Conservation (phyloP, 1,139 yeast genomes). For the Geotrichum aggregatum region DNA sequence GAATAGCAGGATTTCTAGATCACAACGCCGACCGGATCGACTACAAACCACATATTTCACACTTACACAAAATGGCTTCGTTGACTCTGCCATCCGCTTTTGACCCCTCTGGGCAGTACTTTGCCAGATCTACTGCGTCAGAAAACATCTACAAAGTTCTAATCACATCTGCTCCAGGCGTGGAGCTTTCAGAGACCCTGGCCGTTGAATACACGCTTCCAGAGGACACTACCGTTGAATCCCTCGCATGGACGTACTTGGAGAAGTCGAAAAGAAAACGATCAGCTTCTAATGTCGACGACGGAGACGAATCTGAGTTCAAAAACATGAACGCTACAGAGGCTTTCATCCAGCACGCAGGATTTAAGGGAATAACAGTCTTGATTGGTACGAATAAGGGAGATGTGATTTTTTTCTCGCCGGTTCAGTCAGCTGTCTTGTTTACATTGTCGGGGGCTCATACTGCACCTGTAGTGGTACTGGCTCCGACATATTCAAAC, state of each 20-base stretch:
- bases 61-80: slow-evolving; percentile 4
- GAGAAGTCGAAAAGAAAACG: not conserved
- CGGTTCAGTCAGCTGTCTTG: slow-evolving; percentile 55
- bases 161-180: slow-evolving; percentile 36
- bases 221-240: slow-evolving; percentile 50
- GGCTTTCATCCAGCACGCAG: too few relatives aligned
- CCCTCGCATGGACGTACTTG: slow-evolving; percentile 51
- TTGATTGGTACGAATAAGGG: slow-evolving; percentile 70
- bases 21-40: too few relatives aligned
- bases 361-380: slow-evolving; percentile 29
- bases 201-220: slow-evolving; percentile 44
- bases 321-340: too few relatives aligned
- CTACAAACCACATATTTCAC: too few relatives aligned
- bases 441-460: slow-evolving; percentile 50
- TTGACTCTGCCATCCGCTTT: slow-evolving; percentile 39
- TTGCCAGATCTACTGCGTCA: slow-evolving; percentile 66
- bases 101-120: slow-evolving; percentile 54
- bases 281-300: too few relatives aligned
- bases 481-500: slow-evolving; percentile 31
- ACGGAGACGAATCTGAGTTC: too few relatives aligned
- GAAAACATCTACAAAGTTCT: slow-evolving; percentile 71
- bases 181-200: slow-evolving; percentile 20
- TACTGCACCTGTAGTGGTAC: slow-evolving; percentile 51
- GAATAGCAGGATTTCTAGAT: too few relatives aligned
- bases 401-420: slow-evolving; percentile 60